phyloP scores from a whole-genome alignment of 139 green algal genomes.

The Chlorokybus atmophyticus region DNA sequence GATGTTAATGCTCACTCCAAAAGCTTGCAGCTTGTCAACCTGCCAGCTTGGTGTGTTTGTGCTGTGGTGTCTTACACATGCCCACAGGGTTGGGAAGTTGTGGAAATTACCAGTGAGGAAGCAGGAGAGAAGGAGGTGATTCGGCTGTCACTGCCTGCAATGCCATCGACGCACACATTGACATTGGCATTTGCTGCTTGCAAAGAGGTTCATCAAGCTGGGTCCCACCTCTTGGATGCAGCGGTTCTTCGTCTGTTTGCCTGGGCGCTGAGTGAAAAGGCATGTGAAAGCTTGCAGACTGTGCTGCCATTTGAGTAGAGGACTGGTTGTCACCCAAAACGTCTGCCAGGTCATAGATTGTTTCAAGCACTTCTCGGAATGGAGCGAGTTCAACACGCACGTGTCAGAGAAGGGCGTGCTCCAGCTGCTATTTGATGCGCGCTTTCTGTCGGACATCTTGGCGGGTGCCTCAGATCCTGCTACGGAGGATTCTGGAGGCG shows the following conservation, averaged over 20 bases:
- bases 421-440: slow-evolving; percentile 80
- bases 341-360: too few relatives aligned
- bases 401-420: slow-evolving; percentile 71
- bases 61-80: background rate
- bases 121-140: slow-evolving; percentile 43
- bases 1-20: too few relatives aligned
- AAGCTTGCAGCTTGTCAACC: too few relatives aligned
- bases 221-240: slow-evolving; percentile 38
- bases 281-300: too few relatives aligned
- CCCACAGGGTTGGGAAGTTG: slow-evolving; percentile 49
- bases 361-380: too few relatives aligned
- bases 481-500: slow-evolving; percentile 5
- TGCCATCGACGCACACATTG: slow-evolving; percentile 43
- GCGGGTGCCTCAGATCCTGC: slow-evolving; percentile 29
- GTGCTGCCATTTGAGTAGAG: too few relatives aligned
- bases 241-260: slow-evolving; percentile 52
- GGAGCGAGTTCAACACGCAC: slow-evolving; percentile 1
- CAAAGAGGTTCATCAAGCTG: slow-evolving; percentile 48
- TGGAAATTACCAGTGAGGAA: slow-evolving; percentile 13
- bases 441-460: slow-evolving; percentile 57
- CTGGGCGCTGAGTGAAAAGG: slow-evolving; percentile 50
- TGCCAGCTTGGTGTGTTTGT: too few relatives aligned
- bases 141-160: slow-evolving; percentile 60
- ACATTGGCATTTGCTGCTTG: slow-evolving; percentile 37
- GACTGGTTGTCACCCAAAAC: too few relatives aligned